Evolutionary conservation across 345 rosid species (phyloP).

Genomic region (Corchorus olitorius): DNA sequence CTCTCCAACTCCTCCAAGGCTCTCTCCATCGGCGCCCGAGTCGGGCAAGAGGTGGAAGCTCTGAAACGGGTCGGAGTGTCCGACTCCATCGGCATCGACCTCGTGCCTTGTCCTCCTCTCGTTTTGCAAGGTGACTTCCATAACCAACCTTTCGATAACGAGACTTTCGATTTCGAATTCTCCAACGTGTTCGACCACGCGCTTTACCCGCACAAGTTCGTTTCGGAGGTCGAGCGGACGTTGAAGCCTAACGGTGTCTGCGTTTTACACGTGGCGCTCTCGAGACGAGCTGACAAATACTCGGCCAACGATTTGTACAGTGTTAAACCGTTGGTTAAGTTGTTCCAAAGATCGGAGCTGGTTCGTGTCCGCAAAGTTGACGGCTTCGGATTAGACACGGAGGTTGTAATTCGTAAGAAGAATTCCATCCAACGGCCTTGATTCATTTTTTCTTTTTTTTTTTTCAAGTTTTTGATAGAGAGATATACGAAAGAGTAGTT

Average conservation of each 20-base stretch:
- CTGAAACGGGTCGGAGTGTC: constrained; percentile 58
- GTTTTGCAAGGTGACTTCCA: constrained; percentile 84
- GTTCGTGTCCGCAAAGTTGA: constrained; percentile 69
- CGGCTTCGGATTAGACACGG: constrained; percentile 95
- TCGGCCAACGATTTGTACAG: constrained; percentile 87
- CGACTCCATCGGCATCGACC: constrained; percentile 82
- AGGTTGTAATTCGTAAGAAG: constrained; percentile 70
- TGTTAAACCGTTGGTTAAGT: constrained; percentile 47
- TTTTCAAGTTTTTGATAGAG: neutral
- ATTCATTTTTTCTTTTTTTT: neutral
- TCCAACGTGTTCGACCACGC: constrained; percentile 97
- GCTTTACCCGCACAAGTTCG: constrained; percentile 71
- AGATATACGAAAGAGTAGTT: neutral
- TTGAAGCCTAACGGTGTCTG: constrained; percentile 67
- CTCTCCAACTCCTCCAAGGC: constrained; percentile 61
- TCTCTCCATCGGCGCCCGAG: constrained; percentile 80
- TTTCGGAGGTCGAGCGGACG: constrained; percentile 81
- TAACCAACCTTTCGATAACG: constrained; percentile 67
- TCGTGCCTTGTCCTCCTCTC: constrained; percentile 81
- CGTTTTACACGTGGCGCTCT: constrained; percentile 74
- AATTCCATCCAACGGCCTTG: constrained; percentile 17
- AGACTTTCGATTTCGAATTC: constrained; percentile 79
- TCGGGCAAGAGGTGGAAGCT: constrained; percentile 97
- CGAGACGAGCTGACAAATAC: constrained; percentile 69
- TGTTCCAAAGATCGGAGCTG: constrained; percentile 61